phyloP scores from a whole-genome alignment of 495 filamentous ascomycete species.

The Talaromyces trachyspermus region DNA sequence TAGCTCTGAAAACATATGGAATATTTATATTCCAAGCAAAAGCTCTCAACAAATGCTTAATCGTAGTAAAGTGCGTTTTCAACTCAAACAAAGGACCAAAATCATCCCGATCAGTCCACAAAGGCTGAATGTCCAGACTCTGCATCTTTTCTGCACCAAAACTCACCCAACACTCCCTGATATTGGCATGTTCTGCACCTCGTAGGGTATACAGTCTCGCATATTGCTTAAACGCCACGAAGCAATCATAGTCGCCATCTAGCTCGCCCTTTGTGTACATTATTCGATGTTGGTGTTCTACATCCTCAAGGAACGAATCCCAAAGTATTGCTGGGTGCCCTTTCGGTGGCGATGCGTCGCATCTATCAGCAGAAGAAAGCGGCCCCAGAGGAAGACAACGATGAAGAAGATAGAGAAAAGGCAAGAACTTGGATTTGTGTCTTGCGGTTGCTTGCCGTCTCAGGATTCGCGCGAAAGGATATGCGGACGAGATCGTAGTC shows the following conservation, averaged over 20 bases:
- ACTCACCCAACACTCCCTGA: not conserved
- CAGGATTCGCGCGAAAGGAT: not conserved
- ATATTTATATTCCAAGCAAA: slow-evolving; percentile 6
- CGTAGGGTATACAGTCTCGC: not conserved
- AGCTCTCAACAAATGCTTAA: slow-evolving; percentile 3
- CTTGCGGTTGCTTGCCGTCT: not conserved
- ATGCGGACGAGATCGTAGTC: not conserved
- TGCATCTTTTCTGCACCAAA: not conserved
- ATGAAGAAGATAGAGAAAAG: not conserved
- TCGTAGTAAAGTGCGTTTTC: not conserved
- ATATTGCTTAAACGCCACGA: slow-evolving; percentile 1
- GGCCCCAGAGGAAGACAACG: no score
- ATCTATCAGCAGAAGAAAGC: no score
- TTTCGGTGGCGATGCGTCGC: no score
- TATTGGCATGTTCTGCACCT: not conserved
- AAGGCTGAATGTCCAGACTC: not conserved
- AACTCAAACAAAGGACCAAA: slow-evolving; percentile 1
- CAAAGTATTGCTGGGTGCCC: no score
- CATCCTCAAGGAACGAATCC: not conserved
- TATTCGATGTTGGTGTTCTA: not conserved
- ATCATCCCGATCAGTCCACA: not conserved
- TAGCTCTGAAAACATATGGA: slow-evolving; percentile 7
- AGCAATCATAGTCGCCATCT: slow-evolving; percentile 3
- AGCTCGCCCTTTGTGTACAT: not conserved
- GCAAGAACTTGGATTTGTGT: slow-evolving; percentile 2